Evolutionary conservation across 306 rosid genomes (phyloP), one percentile per base, ranked within the genome.

Genomic region (Acmispon strigosus): DNA sequence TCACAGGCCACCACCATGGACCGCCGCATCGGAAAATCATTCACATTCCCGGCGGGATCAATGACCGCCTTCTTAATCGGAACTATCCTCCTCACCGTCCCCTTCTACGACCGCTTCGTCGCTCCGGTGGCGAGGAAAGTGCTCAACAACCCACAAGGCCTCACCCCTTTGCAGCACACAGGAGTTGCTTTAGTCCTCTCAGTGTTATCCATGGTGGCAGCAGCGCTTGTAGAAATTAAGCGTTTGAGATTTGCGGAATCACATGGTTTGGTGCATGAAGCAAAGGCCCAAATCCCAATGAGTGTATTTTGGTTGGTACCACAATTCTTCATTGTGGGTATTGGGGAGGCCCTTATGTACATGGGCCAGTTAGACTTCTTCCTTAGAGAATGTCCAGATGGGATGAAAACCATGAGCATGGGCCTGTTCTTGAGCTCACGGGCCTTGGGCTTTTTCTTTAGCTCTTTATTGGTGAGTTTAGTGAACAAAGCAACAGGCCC

Each of bases 381-480:
- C 80, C 82, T 90, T 0, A 74, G 94, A 65, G 98, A 93, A 71
- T 90, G 96, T 20, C 96, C 98, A 0, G 87, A 90, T 45, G 97
- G 98, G 50, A 93, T 90, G 97, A 90, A 90, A 76, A 90, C 96
- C 0, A 87, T 88, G 92, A 93, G 98, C 87, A 93, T 96, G 8
- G 98, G 97, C 17, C 60, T 90, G 73, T 93, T 93, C 56, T 64
- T 93, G 84, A 93, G 96, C 74, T 85, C 96, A 7, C 74, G 91
- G 9, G 78, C 96, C 0, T 45, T 93, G 10, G 96, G 98, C 17
- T 90, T 85, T 52, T 93, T 90, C 80, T 34, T 90, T 8, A 93
- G 98, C 80, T 73, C 97, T 10, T 5, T 87, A 14, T 18, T 90
- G 81, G 98, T 93, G 20, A 54, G 83, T 1, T 22, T 86, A 4